Base-by-base conservation (phyloP, 306 rosid species). In the Leucaena leucocephala region DNA sequence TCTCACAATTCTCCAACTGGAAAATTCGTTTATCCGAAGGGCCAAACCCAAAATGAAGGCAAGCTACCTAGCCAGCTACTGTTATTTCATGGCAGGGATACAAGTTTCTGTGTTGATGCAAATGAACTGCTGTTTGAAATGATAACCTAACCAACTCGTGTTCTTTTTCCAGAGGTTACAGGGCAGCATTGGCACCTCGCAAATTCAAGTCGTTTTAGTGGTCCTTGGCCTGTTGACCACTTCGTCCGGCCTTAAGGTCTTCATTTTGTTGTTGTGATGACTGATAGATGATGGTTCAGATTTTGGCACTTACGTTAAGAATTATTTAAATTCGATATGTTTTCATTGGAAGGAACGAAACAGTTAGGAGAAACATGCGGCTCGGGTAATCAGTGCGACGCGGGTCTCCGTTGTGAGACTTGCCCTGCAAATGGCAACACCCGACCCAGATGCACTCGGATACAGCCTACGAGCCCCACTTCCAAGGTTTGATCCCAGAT, bases 341-440 rank as follows among this genome's bases (percentile, higher is more conserved):
- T 63, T 35, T 63, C 3, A 6, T 66, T 69, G 17, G 17, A 1
- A 13, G 34, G 45, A 42, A 27, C 27, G 27, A 27, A 19, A 75
- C 84, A 93, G 97, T 54, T 88, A 15, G 97, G 97, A 79, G 97
- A 91, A 87, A 93, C 92, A 7, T 93, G 97, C 70, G 88, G 86
- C 4, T 49, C 85, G 38, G 81, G 36, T 36, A 39, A 38, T 5
- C 79, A 87, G 34, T 93, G 97, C 58, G 91, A 91, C 59, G 54
- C 80, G 43, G 94, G 97, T 22, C 78, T 91, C 10, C 77, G 55
- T 38, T 93, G 97, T 79, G 70, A 68, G 1, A 81, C 89, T 21
- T 93, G 97, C 80, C 33, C 82, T 9, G 89, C 83, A 9, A 93
- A 89, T 78, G 97, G 96, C 22, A 93, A 93, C 48, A 93, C 96